Conservation (phyloP, 139 green algal species). For the Coccomyxa sp. region DNA sequence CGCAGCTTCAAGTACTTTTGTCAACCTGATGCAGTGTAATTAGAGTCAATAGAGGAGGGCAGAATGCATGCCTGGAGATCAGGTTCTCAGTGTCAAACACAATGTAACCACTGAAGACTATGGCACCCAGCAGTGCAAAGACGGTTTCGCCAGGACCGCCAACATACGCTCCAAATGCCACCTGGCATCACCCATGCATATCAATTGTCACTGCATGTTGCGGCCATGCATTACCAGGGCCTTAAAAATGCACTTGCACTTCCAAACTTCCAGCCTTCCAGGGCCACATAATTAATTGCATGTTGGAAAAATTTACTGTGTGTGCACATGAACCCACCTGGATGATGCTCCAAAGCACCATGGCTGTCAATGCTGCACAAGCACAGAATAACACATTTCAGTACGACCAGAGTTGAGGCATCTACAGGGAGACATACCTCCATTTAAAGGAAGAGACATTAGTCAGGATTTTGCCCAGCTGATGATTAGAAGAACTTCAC, state of each 20-base stretch:
- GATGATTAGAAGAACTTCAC: neutral
- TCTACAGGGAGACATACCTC: neutral
- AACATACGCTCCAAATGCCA: neutral
- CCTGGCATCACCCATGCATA: too few relatives aligned
- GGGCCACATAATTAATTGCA: too few relatives aligned
- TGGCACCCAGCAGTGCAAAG: conserved; percentile 57
- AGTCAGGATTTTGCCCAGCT: neutral
- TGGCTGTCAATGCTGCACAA: conserved; percentile 10
- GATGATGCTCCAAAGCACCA: conserved; percentile 53
- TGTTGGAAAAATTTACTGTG: neutral
- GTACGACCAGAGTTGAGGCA: neutral
- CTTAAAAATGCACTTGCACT: too few relatives aligned
- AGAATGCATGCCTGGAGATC: conserved; percentile 8
- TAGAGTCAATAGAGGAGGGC: neutral
- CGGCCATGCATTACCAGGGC: too few relatives aligned
- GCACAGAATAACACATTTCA: neutral
- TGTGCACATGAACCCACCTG: conserved; percentile 56
- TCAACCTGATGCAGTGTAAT: neutral
- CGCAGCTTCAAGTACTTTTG: neutral
- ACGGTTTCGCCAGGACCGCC: conserved; percentile 38
- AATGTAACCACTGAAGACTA: conserved; percentile 63
- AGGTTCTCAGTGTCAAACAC: conserved; percentile 51
- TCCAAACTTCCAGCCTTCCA: too few relatives aligned
- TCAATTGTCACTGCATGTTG: too few relatives aligned
- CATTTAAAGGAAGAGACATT: neutral